These are phyloP conservation scores for Aspergillus ellipticus DNA, from an alignment of 495 filamentous ascomycete genomes.

Conservation along the genomic window DNA sequence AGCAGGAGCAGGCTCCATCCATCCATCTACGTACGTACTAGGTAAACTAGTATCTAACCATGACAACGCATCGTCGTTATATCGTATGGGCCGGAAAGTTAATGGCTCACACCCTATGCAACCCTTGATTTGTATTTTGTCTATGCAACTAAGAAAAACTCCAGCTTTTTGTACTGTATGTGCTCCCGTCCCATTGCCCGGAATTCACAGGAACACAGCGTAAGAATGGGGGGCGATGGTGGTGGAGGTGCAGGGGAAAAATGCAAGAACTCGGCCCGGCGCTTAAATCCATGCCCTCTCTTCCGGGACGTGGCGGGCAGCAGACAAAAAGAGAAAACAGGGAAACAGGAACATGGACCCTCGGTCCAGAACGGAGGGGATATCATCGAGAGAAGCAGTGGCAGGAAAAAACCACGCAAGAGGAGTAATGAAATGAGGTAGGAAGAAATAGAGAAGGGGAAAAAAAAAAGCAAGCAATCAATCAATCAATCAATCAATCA, in stretches of 20 bases:
- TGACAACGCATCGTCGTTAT: background rate
- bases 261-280: background rate
- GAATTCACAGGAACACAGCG: background rate
- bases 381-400: constrained; percentile 19
- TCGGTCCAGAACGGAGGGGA: constrained; percentile 24
- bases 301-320: background rate
- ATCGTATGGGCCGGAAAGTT: too few species aligned
- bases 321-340: constrained; percentile 3
- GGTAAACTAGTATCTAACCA: background rate
- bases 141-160: constrained; percentile 17
- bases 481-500: background rate
- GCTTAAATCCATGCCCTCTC: background rate
- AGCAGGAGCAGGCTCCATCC: too few species aligned
- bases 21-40: too few species aligned
- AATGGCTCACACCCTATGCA: background rate
- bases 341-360: constrained; percentile 1
- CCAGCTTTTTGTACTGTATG: constrained; percentile 5
- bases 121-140: constrained; percentile 11
- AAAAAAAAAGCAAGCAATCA: background rate
- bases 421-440: constrained; percentile 13
- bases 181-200: background rate
- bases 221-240: background rate
- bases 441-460: constrained; percentile 9
- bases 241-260: background rate
- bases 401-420: constrained; percentile 14